These are phyloP conservation scores for Fusarium sp. DNA, from an alignment of 2,329 filamentous ascomycete species.

Conservation along the genomic window DNA sequence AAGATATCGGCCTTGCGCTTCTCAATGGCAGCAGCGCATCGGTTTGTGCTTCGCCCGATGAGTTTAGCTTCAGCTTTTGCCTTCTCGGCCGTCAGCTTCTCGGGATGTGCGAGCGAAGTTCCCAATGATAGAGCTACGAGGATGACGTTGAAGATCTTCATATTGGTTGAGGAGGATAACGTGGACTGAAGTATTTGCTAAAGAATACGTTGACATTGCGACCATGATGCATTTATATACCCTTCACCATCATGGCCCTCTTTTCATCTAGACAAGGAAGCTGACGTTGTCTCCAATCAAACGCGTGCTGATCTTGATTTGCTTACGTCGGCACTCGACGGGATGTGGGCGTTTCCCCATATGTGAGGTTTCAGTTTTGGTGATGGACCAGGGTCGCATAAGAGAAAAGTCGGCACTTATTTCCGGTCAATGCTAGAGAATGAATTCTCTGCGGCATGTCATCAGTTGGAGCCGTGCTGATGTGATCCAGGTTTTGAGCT, in stretches of 20 bases:
- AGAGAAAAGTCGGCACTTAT: neutral
- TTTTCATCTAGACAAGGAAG: neutral
- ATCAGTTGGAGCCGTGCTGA: neutral
- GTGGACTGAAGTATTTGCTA: too few species aligned
- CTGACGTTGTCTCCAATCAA: neutral
- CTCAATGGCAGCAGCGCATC: conserved; percentile 18
- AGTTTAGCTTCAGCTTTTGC: conserved; percentile 1
- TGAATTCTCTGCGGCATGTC: neutral
- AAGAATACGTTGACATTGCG: neutral
- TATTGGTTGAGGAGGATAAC: neutral
- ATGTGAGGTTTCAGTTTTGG: neutral
- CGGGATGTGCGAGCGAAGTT: neutral
- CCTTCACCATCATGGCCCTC: neutral
- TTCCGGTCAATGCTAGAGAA: neutral
- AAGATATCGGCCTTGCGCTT: conserved; percentile 14
- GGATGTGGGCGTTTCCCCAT: neutral
- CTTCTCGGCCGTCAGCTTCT: neutral
- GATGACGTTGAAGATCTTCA: neutral
- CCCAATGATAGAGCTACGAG: neutral
- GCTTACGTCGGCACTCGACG: neutral
- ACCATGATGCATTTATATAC: neutral
- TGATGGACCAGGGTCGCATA: neutral
- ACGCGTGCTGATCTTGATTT: neutral
- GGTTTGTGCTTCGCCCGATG: conserved; percentile 16
- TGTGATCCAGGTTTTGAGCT: neutral